Evolutionary conservation across 768 basidiomycete genomes (phyloP), one percentile per base, ranked within the genome.

Genomic region (Baorangia bicolor): DNA sequence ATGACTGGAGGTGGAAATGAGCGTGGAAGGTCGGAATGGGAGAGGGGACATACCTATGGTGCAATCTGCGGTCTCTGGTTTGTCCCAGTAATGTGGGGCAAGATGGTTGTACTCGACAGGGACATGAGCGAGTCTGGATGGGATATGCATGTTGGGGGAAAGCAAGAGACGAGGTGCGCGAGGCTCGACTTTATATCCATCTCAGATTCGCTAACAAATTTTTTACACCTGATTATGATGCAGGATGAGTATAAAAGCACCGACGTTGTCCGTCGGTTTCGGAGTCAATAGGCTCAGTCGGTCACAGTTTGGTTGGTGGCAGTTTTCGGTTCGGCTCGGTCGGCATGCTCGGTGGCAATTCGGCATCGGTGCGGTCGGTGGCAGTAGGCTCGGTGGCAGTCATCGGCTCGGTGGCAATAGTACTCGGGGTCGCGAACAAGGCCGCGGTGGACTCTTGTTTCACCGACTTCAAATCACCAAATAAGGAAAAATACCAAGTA

Each of bases 1-100:
- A 83, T 72, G 66, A 84, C 83, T 61, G 37, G 46, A 25, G 49
- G 40, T 49, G 47, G 41, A 2, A 4, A 33, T 61, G 55, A 53
- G 42, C 27, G 39, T 23, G 28, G 46, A 27, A 40, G 41, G 8
- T 38, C 35, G 38, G 48, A 34, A 20, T 5, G 21, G 31, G 23
- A 34, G 46, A 14, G 37, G 4, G 3, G 33, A 71, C 81, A 33
- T 63, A 90, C 90, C 79, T 53, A 92, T 78, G 16, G 90, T 90
- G 70, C 89, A 92, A 70, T 92, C 87, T 10, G 89, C 82, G 1
- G 85, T 88, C 61, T 88, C 86, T 55, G 83, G 79, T 59, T 83
- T 87, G 64, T 85, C 81, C 89, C 90, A 90, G 73, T 86, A 89
- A 44, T 78, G 74, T 21, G 82, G 74, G 14, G 88, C 89, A 48